A percentile compares a stretch with the other conserved stretches of the same genome.
Conservation (phyloP, 129 eudicot genomes). For the Helianthus annuus region HanXRQr2.0-SUNRISE NC_035448.2:9135409-9135908, state of each 20-base stretch:
- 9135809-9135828: constrained; percentile 49
- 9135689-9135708: background rate
- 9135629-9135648: constrained; percentile 7
- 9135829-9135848: constrained; percentile 63
- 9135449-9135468: constrained; percentile 67
- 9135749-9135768: constrained; percentile 10
- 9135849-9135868: constrained; percentile 37
- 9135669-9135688: background rate
- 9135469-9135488: constrained; percentile 38
- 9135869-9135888: constrained; percentile 39
- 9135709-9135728: background rate
- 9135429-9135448: background rate
- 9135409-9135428: constrained; percentile 1
- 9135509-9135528: constrained; percentile 27
- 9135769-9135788: constrained; percentile 24
- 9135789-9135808: constrained; percentile 48
- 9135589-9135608: constrained; percentile 21
- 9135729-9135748: constrained; percentile 14
- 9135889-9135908: constrained; percentile 55
- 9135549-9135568: constrained; percentile 70
- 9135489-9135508: constrained; percentile 26
- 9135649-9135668: background rate
- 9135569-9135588: constrained; percentile 41
- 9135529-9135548: constrained; percentile 64
- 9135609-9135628: background rate